Base-by-base conservation (phyloP, 768 basidiomycete species). In the Tricholoma sp. region DNA sequence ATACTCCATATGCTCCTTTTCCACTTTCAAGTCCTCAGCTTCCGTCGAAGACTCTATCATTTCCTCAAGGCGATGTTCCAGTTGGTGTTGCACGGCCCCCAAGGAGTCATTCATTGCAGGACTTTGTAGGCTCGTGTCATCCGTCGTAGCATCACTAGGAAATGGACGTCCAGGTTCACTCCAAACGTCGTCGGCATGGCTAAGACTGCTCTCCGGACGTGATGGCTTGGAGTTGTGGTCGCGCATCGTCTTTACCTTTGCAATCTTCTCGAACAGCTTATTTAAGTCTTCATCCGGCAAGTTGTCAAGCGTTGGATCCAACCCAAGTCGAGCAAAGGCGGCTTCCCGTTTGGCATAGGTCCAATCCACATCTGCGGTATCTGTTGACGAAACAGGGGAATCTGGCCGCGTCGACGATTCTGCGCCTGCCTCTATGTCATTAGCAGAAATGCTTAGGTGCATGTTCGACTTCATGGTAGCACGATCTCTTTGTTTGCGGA, bases 261-360 rank as follows among this genome's bases (percentile, higher is more conserved):
- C 87, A 66, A 98, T 96, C 74, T 94, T 91, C 73, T 98, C 91
- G 69, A 88, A 98, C 27, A 96, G 77, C 64, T 89, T 92, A 77
- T 94, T 92, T 51, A 99, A 79, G 67, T 98, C 96, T 59, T 94
- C 91, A 70, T 99, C 96, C 0, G 91, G 92, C 21, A 99, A 80
- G 64, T 88, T 91, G 70, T 98, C 94, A 22, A 99, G 79, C 12
- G 90, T 82, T 14, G 96, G 92, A 64, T 96, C 92, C 32, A 91
- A 72, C 3, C 94, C 94, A 16, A 97, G 77, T 50, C 88, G 81
- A 1, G 91, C 89, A 35, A 94, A 78, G 3, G 93, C 95, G 5
- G 94, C 94, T 72, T 99, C 97, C 7, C 94, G 83, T 68, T 91
- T 90, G 5, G 97, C 97, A 70, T 86, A 98, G n/a, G 85, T 90